Percentiles rank a stretch among this genome's conserved stretches.
Conservation (phyloP, 768 basidiomycete species). For the Pleurotus eryngii region DNA sequence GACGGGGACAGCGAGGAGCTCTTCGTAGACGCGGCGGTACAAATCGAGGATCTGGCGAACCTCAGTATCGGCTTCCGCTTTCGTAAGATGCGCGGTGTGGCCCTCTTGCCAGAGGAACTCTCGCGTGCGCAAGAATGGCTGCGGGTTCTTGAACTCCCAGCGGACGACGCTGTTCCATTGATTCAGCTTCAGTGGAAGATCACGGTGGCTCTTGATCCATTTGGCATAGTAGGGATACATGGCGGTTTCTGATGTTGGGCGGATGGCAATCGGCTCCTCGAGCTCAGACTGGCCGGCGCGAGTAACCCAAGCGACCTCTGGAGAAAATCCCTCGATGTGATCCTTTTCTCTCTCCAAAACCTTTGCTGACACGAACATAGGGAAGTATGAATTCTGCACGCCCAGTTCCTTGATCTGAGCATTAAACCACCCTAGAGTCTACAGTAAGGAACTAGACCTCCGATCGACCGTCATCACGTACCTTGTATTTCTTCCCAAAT, state of each 20-base stretch:
- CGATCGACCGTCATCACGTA: conserved; percentile 26
- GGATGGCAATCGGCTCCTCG: conserved; percentile 96
- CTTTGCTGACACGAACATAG: conserved; percentile 94
- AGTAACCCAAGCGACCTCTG: conserved; percentile 99
- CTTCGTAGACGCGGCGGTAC: conserved; percentile 93
- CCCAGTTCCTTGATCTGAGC: conserved; percentile 87
- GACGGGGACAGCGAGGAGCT: conserved; percentile 95
- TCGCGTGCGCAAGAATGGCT: conserved; percentile 98
- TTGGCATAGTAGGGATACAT: conserved; percentile 99
- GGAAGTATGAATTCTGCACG: conserved; percentile 98
- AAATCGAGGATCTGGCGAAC: conserved; percentile 93
- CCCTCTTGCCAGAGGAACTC: conserved; percentile 99
- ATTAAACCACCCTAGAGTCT: conserved; percentile 82
- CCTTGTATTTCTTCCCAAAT: conserved; percentile 98
- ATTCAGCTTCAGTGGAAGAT: conserved; percentile 95
- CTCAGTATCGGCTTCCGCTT: conserved; percentile 86
- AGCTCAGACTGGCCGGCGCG: conserved; percentile 90
- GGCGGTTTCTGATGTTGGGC: conserved; percentile 96
- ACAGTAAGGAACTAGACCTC: neutral
- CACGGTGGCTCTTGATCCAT: conserved; percentile 97
- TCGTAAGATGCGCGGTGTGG: conserved; percentile 91
- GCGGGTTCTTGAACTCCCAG: conserved; percentile 99
- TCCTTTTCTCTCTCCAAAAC: conserved; percentile 96
- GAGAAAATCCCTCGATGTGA: conserved; percentile 98
- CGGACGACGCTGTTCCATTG: conserved; percentile 99